Evolutionary conservation across 768 basidiomycete species (phyloP).

Genomic region (Boletus rex-veris): DNA sequence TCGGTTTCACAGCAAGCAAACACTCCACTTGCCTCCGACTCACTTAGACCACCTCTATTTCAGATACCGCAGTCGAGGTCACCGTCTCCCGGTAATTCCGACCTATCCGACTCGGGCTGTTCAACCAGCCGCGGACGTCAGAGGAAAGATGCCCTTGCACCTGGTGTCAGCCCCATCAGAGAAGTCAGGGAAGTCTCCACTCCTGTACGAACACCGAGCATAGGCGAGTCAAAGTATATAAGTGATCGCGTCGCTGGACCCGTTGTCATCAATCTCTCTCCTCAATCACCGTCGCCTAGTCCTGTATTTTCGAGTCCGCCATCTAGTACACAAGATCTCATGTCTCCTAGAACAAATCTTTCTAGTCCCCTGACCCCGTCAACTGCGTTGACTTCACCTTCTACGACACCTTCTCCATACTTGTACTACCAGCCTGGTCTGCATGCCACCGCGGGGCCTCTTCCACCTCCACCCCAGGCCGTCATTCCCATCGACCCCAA

Average conservation of each 20-base stretch:
- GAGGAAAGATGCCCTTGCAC: conserved; percentile 34
- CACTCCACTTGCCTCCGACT: conserved; percentile 26
- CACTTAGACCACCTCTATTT: conserved; percentile 36
- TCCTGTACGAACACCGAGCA: conserved; percentile 52
- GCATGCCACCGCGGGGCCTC: conserved; percentile 69
- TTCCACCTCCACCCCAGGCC: conserved; percentile 66
- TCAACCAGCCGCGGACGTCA: conserved; percentile 25
- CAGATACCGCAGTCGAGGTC: conserved; percentile 37
- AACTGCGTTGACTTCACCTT: conserved; percentile 27
- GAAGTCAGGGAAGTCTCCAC: conserved; percentile 23
- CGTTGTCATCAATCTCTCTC: conserved; percentile 49
- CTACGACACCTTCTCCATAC: conserved; percentile 39
- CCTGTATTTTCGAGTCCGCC: conserved; percentile 26
- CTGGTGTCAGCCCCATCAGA: conserved; percentile 29
- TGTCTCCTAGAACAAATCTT: conserved; percentile 24
- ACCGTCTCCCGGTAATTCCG: conserved; percentile 29
- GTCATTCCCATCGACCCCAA: conserved; percentile 45
- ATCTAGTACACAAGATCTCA: conserved; percentile 27
- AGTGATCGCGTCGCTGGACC: conserved; percentile 60
- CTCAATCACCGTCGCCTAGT: conserved; percentile 30
- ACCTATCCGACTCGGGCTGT: conserved; percentile 33
- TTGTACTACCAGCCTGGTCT: conserved; percentile 63
- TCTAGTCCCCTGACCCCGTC: conserved; percentile 26
- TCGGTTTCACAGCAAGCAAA: conserved; percentile 28
- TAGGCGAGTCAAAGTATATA: conserved; percentile 61